Conservation (phyloP, 345 rosid genomes). For the Eucalyptus polyanthemos region DNA sequence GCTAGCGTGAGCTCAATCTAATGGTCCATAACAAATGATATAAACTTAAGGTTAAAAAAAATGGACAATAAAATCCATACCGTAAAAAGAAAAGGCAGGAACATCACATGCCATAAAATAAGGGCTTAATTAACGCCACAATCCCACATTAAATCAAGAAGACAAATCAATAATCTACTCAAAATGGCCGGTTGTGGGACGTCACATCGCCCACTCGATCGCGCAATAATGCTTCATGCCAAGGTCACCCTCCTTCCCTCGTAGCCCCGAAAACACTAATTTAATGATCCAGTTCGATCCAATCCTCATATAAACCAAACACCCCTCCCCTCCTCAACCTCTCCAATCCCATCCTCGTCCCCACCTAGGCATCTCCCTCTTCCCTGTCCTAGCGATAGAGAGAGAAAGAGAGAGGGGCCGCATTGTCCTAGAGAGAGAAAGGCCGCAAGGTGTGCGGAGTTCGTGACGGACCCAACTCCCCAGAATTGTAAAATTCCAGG, state of each 20-base stretch:
- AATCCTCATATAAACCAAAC: not conserved
- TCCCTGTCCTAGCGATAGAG: not conserved
- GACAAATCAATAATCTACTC: not conserved
- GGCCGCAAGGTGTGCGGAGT: not conserved
- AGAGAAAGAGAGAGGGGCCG: not conserved
- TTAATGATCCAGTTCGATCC: not conserved
- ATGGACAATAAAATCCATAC: not conserved
- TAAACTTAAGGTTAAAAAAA: not conserved
- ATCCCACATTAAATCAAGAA: not conserved
- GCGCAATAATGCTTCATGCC: not conserved
- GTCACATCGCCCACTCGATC: not conserved
- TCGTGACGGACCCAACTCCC: not conserved
- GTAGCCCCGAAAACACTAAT: not conserved
- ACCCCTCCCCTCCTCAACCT: not conserved
- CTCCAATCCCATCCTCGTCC: not conserved
- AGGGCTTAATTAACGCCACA: not conserved
- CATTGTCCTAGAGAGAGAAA: not conserved
- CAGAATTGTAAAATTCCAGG: not conserved
- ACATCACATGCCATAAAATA: not conserved
- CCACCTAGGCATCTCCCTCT: not conserved
- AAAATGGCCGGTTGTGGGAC: not conserved
- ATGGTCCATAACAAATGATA: rapidly evolving
- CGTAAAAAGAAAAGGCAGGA: not conserved
- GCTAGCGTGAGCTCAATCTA: not conserved
- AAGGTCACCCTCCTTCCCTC: not conserved